These are phyloP conservation scores for Eugenia klotzschiana DNA, from an alignment of 441 rosid genomes.

Conservation along the genomic window DNA sequence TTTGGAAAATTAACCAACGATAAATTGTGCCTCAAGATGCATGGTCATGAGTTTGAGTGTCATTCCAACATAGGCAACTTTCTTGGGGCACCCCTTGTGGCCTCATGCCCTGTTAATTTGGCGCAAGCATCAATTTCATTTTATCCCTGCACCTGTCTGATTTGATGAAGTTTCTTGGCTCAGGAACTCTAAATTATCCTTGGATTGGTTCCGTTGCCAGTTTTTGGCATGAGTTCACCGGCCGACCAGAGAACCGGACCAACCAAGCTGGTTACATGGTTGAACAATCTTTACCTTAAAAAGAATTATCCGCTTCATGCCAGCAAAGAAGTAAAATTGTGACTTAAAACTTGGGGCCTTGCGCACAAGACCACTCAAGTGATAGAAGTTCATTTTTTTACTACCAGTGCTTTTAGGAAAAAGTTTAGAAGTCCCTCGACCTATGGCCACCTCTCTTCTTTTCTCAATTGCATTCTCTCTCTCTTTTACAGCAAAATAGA, in stretches of 20 bases:
- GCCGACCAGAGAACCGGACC: neutral
- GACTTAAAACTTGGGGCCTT: neutral
- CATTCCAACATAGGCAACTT: neutral
- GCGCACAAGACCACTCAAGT: neutral
- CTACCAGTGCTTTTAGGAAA: neutral
- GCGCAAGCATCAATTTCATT: neutral
- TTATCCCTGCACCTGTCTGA: neutral
- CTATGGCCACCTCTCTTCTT: neutral
- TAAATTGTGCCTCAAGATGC: neutral
- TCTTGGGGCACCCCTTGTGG: neutral
- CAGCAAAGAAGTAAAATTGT: neutral
- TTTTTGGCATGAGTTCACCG: neutral
- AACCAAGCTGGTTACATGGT: neutral
- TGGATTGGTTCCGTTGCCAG: neutral
- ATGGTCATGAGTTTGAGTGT: neutral
- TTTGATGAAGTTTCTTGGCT: neutral
- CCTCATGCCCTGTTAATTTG: neutral
- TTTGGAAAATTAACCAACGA: neutral
- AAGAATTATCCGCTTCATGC: neutral
- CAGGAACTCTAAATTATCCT: neutral
- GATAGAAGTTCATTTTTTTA: neutral
- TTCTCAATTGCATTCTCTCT: neutral
- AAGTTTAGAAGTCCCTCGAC: neutral
- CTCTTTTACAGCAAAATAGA: neutral
- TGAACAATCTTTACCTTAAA: neutral